These are phyloP conservation scores for Saturnispora gosingensis DNA, from an alignment of 805 yeast genomes.

Conservation along the genomic window DNA sequence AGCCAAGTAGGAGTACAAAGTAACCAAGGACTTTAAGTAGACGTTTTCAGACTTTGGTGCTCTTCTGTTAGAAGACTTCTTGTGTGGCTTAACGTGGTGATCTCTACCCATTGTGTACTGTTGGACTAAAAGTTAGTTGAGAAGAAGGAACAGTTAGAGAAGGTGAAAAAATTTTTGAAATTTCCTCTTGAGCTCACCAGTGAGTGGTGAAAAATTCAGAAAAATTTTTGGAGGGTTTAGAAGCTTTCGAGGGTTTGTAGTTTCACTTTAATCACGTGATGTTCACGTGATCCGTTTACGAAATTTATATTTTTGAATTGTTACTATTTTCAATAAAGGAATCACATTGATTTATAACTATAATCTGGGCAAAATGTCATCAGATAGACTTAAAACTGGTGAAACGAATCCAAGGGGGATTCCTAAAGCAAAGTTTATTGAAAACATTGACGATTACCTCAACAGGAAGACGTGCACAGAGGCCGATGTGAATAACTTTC, in stretches of 20 bases:
- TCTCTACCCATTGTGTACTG: conserved; percentile 81
- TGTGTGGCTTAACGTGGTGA: conserved; percentile 94
- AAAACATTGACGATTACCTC: conserved; percentile 66
- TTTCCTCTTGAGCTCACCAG: not conserved
- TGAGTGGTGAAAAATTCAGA: not conserved
- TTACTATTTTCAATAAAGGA: too few relatives aligned
- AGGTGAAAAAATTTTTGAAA: not conserved
- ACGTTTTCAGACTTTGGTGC: conserved; percentile 99
- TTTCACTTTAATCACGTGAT: not conserved
- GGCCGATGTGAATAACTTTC: conserved; percentile 34
- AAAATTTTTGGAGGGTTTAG: not conserved
- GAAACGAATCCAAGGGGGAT: conserved; percentile 86
- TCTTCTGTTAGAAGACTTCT: conserved; percentile 90
- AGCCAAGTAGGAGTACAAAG: conserved; percentile 98
- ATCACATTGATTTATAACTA: too few relatives aligned
- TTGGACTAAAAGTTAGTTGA: conserved; percentile 3
- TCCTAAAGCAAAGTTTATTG: conserved; percentile 93
- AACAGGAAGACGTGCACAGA: conserved; percentile 32
- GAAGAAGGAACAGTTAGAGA: not conserved
- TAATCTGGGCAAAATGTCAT: conserved; percentile 5
- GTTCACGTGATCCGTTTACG: not conserved
- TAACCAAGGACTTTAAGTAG: conserved; percentile 96
- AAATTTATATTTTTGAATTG: too few relatives aligned
- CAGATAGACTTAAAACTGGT: conserved; percentile 35
- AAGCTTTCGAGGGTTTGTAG: not conserved